Evolutionary conservation across 352 stramenopile species (phyloP).

Genomic region (Phytophthora meadii): DNA sequence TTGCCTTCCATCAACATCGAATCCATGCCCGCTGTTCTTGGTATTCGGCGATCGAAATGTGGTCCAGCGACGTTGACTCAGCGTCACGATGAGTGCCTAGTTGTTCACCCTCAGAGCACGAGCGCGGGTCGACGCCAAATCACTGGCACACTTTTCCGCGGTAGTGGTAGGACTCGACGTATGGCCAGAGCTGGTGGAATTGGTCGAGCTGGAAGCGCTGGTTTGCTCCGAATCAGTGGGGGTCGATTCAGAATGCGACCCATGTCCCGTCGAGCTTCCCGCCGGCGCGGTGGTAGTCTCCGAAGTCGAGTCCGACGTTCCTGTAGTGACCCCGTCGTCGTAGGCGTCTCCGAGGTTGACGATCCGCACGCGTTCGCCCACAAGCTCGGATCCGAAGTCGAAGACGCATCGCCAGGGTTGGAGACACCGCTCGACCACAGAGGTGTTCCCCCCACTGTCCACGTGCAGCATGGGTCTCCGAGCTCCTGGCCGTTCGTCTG

Average conservation of each 20-base stretch:
- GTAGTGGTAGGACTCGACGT: neutral
- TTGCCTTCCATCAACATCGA: slow-evolving; percentile 4
- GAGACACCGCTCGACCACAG: slow-evolving; percentile 37
- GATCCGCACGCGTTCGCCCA: slow-evolving; percentile 26
- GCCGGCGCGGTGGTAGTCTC: neutral
- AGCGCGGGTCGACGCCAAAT: slow-evolving; percentile 11
- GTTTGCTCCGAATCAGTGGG: too few species aligned
- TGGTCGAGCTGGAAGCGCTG: neutral
- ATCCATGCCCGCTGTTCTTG: neutral
- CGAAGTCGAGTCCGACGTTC: neutral
- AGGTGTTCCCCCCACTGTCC: slow-evolving; percentile 4
- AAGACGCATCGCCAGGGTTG: slow-evolving; percentile 16
- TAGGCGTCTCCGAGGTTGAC: neutral
- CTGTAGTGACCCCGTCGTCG: too few species aligned
- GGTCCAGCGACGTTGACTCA: neutral
- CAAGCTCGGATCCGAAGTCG: slow-evolving; percentile 29
- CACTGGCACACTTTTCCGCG: slow-evolving; percentile 11
- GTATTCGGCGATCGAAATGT: neutral
- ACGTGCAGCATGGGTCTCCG: slow-evolving; percentile 70
- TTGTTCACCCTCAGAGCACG: slow-evolving; percentile 6
- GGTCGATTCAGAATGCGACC: too few species aligned
- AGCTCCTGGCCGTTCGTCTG: slow-evolving; percentile 82
- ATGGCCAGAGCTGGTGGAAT: neutral
- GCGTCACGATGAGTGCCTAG: neutral
- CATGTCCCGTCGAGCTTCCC: too few species aligned